Base-by-base conservation (phyloP, 1,284 basidiomycete genomes). In the Acaromyces ingoldii region DNA sequence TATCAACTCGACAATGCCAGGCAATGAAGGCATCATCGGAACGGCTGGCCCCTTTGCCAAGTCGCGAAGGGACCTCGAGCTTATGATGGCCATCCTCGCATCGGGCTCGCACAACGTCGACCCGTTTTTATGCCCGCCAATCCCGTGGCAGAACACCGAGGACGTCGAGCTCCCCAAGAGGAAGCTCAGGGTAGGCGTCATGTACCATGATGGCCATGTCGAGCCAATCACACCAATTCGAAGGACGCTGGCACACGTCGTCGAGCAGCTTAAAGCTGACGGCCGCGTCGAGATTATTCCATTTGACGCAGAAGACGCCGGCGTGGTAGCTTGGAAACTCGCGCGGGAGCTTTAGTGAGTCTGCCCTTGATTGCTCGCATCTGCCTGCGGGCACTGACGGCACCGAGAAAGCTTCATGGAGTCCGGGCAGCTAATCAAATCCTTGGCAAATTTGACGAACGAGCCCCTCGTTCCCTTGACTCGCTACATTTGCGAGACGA, bases 401-500 rank as follows among this genome's bases (percentile, higher is more conserved):
- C n/a, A n/a, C n/a, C n/a, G 15, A 38, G 15, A 34, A 34, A 54
- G 52, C 50, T 66, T 65, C 42, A 58, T 60, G 51, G 64, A 66
- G 3, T 49, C 49, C 6, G 64, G 64, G 22, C 53, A 57, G 41
- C 38, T 57, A 28, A 57, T 65, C 24, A 22, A 47, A 9, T 51
- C 54, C 4, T 48, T 66, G 40, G 55, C 55, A 19, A 41, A 49
- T 17, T 48, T 56, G 1, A 64, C 62, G 0, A 52, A 53, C 1
- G 64, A 66, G 22, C 64, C 64, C 1, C 37, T 66, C 6, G 45
- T 63, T 19, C 55, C 62, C 2, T 26, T 66, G 19, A 66, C 64
- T 0, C 24, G 59, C 7, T 55, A 45, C 50, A 61, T 66, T 31
- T n/a, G n/a, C n/a, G 55, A 64, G 1, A 46, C 53, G 3, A 39